Conservation (phyloP, 2,329 filamentous ascomycete genomes). For the Calonectria multiphialidica region DNA sequence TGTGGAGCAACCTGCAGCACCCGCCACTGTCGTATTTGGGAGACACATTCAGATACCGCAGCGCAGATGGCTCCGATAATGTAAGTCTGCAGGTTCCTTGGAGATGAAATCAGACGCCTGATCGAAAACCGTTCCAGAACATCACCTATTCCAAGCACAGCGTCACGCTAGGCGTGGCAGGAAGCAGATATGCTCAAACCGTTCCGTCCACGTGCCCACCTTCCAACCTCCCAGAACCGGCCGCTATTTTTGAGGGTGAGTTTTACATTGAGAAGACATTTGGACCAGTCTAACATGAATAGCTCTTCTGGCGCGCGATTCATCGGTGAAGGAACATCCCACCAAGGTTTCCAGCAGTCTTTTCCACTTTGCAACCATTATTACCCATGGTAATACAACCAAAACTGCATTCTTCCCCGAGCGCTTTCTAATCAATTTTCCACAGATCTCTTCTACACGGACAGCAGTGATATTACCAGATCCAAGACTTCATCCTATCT, state of each 20-base stretch:
- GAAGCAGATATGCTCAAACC: not conserved
- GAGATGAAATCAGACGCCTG: too few relatives aligned
- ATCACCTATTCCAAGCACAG: not conserved
- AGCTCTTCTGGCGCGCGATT: not conserved
- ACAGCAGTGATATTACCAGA: not conserved
- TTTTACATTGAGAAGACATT: too few relatives aligned
- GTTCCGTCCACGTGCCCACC: not conserved
- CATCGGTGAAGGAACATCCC: not conserved
- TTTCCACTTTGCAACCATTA: constrained; percentile 3
- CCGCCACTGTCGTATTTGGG: not conserved
- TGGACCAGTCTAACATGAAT: not conserved
- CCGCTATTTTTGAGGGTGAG: not conserved
- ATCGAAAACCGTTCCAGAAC: not conserved
- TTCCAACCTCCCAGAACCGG: not conserved
- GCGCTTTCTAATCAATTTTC: not conserved
- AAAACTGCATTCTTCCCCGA: not conserved
- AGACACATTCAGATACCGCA: not conserved
- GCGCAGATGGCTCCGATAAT: not conserved
- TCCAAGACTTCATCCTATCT: not conserved
- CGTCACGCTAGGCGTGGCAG: not conserved
- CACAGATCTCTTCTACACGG: not conserved
- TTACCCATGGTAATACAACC: not conserved
- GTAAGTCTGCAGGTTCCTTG: not conserved
- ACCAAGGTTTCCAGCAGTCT: not conserved
- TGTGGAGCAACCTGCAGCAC: not conserved